A percentile compares a stretch with the other conserved stretches of the same genome.
phyloP scores from a whole-genome alignment of 257 asterid species.

The Datura wrightii region DNA sequence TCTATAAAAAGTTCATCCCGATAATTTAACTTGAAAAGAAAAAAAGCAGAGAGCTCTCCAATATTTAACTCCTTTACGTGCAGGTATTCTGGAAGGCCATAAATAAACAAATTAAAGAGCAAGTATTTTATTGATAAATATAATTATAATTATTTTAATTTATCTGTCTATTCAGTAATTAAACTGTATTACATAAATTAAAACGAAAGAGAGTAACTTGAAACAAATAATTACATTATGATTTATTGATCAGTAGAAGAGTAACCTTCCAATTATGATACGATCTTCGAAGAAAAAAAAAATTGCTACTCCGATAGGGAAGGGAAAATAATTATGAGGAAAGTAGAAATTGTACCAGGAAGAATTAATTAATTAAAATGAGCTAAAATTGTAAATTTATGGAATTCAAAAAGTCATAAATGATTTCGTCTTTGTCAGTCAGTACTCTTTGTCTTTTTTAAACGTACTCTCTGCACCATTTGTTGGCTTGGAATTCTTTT shows the following conservation, averaged over 20 bases:
- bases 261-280: no score
- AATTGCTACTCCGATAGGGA: not conserved
- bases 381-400: not conserved
- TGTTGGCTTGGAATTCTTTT: not conserved
- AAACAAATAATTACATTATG: not conserved
- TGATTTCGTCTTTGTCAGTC: conserved; percentile 30
- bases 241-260: no score
- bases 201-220: not conserved
- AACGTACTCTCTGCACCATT: conserved; percentile 16
- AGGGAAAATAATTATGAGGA: not conserved
- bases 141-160: no score
- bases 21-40: no score
- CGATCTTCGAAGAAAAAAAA: not conserved
- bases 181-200: no score
- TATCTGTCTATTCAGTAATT: no score
- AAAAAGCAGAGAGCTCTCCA: no score
- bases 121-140: no score
- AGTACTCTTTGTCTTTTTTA: conserved; percentile 12
- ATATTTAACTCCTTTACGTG: no score
- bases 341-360: not conserved
- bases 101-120: no score
- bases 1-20: no score
- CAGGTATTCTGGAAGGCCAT: no score
- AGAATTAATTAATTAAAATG: not conserved
- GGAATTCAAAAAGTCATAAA: not conserved